Conservation (phyloP, 345 rosid species). For the Noccaea bulbosa region DNA sequence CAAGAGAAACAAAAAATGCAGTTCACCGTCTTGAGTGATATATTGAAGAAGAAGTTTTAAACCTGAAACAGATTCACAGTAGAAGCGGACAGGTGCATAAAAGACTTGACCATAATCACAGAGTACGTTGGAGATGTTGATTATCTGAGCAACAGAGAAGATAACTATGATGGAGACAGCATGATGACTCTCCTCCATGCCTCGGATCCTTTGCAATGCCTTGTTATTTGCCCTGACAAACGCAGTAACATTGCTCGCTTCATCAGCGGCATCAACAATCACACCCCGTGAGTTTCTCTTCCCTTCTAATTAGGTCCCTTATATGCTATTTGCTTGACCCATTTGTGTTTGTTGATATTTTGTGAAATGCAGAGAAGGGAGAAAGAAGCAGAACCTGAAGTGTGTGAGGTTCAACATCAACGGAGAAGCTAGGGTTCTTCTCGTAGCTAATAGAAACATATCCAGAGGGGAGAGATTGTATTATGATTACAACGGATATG, state of each 20-base stretch:
- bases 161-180: slow-evolving; percentile 87
- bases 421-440: slow-evolving; percentile 85
- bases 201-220: slow-evolving; percentile 62
- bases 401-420: slow-evolving; percentile 83
- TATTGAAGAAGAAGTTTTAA: not conserved
- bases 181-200: slow-evolving; percentile 90
- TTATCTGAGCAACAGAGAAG: slow-evolving; percentile 71
- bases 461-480: slow-evolving; percentile 81
- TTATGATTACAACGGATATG: slow-evolving; percentile 93
- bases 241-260: slow-evolving; percentile 83
- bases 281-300: slow-evolving; percentile 66
- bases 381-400: slow-evolving; percentile 88
- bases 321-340: not conserved
- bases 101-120: slow-evolving; percentile 80
- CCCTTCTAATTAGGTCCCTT: slow-evolving; percentile 1
- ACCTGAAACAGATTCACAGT: slow-evolving; percentile 73
- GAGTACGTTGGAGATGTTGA: slow-evolving; percentile 96
- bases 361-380: slow-evolving; percentile 77
- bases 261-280: slow-evolving; percentile 93
- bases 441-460: slow-evolving; percentile 86
- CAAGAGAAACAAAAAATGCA: not conserved
- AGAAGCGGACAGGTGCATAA: slow-evolving; percentile 79
- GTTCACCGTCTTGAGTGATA: not conserved
- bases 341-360: not conserved
- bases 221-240: slow-evolving; percentile 89